Percentiles rank a stretch among this genome's conserved stretches.
These are phyloP conservation scores for Echinosophora koreensis DNA, from an alignment of 306 rosid genomes.

Conservation along the genomic window DNA sequence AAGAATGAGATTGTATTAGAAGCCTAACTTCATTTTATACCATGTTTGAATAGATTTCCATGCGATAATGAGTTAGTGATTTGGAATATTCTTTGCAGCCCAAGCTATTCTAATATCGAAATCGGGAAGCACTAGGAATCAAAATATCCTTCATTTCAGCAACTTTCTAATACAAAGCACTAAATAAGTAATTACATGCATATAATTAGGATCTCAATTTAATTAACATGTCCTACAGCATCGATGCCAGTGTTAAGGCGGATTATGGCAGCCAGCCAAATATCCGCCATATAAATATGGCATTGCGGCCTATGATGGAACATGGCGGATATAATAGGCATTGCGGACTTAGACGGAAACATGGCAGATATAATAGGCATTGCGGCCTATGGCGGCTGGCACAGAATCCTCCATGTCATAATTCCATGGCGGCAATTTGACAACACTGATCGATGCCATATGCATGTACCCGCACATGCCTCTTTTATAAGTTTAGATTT, in stretches of 20 bases:
- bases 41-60: slow-evolving; percentile 16
- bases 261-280: too few relatives aligned
- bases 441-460: not conserved
- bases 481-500: not conserved
- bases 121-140: not conserved
- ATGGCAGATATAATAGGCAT: too few relatives aligned
- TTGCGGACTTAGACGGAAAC: too few relatives aligned
- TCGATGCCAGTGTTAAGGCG: too few relatives aligned
- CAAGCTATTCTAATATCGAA: not conserved
- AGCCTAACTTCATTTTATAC: not conserved
- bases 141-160: not conserved
- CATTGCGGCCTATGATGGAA: too few relatives aligned
- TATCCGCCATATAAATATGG: too few relatives aligned
- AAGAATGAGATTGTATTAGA: slow-evolving; percentile 9
- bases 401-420: too few relatives aligned
- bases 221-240: not conserved
- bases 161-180: not conserved
- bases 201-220: not conserved
- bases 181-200: not conserved
- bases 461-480: slow-evolving; percentile 1
- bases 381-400: too few relatives aligned
- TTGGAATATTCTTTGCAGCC: slow-evolving; percentile 12
- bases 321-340: too few relatives aligned
- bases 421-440: too few relatives aligned
- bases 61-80: not conserved